These are phyloP conservation scores for Rasamsonia emersonii DNA, from an alignment of 2,329 filamentous ascomycete species.

Conservation along the genomic window DNA sequence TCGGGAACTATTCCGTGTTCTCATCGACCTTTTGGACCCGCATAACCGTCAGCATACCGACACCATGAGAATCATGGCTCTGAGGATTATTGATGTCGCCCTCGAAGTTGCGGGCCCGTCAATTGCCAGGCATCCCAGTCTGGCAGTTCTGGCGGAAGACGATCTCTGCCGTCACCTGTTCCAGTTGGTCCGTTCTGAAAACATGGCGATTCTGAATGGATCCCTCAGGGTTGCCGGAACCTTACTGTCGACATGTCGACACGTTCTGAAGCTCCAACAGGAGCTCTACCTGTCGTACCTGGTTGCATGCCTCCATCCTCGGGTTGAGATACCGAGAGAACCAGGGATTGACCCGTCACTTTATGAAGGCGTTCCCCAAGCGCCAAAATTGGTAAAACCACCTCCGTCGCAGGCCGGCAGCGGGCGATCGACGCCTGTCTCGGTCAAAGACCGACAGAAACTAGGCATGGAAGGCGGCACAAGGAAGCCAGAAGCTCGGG, in stretches of 20 bases:
- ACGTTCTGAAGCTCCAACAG: constrained; percentile 88
- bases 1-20: constrained; percentile 81
- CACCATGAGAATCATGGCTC: constrained; percentile 91
- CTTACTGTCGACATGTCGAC: constrained; percentile 78
- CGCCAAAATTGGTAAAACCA: constrained; percentile 77
- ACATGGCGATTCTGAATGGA: constrained; percentile 88
- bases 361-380: constrained; percentile 87
- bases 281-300: constrained; percentile 92
- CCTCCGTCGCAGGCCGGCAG: constrained; percentile 65
- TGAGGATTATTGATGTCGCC: constrained; percentile 94
- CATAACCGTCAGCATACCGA: constrained; percentile 90
- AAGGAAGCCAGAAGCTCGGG: constrained; percentile 85
- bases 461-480: constrained; percentile 86
- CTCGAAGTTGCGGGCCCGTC: constrained; percentile 93
- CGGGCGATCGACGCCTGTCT: constrained; percentile 80
- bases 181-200: constrained; percentile 91
- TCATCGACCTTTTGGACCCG: constrained; percentile 89
- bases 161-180: constrained; percentile 90
- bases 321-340: constrained; percentile 88
- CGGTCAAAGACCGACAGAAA: constrained; percentile 84
- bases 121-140: constrained; percentile 81
- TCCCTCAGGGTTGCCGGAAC: constrained; percentile 88
- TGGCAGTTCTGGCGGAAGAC: constrained; percentile 83
- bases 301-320: constrained; percentile 84
- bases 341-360: constrained; percentile 81